These are phyloP conservation scores for Arthromyces matolae DNA, from an alignment of 768 basidiomycete genomes.

Conservation along the genomic window DNA sequence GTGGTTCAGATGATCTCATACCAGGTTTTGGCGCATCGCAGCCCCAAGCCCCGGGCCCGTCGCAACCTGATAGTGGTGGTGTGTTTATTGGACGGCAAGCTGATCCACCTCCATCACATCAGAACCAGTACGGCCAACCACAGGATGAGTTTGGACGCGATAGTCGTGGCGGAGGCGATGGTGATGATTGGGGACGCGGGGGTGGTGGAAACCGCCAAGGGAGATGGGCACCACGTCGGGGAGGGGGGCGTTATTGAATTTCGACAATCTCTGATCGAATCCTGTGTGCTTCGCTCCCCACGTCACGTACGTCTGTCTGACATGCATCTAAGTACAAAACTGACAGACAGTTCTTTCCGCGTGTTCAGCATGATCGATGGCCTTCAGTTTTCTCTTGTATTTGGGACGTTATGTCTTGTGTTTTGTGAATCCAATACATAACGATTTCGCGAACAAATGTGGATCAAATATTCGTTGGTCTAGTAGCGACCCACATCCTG, in stretches of 20 bases:
- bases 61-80: conserved; percentile 7
- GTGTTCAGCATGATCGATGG: too few species aligned
- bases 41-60: background rate
- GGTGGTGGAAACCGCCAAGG: conserved; percentile 26
- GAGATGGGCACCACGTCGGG: conserved; percentile 27
- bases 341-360: too few species aligned
- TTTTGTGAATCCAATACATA: too few species aligned
- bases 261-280: background rate
- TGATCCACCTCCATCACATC: conserved; percentile 37
- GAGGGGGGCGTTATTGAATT: conserved; percentile 20
- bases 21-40: conserved; percentile 53
- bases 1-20: conserved; percentile 47
- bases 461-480: too few species aligned
- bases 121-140: conserved; percentile 43
- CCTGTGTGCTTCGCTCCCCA: background rate
- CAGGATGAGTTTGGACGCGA: conserved; percentile 37
- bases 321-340: too few species aligned
- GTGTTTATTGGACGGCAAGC: conserved; percentile 25
- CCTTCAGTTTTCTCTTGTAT: too few species aligned
- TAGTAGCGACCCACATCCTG: too few species aligned
- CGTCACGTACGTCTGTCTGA: background rate
- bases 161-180: conserved; percentile 32
- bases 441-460: too few species aligned
- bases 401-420: too few species aligned
- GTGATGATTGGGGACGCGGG: conserved; percentile 29